phyloP scores from a whole-genome alignment of 2,329 filamentous ascomycete genomes.

The Diaporthe batatas region DNA sequence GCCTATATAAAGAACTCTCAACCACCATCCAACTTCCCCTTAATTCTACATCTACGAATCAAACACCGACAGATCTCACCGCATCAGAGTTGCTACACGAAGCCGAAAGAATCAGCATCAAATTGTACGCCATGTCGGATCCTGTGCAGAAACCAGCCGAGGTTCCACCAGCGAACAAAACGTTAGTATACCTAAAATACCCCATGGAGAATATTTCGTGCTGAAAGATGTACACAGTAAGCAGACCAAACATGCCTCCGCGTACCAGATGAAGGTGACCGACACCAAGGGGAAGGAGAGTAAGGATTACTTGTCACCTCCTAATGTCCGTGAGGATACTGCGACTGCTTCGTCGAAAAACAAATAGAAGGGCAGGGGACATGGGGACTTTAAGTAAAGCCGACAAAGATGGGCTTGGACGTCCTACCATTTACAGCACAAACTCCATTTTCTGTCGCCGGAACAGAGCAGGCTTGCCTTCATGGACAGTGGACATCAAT shows the following conservation, averaged over 20 bases:
- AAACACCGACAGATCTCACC: neutral
- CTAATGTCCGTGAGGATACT: too few species aligned
- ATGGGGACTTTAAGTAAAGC: neutral
- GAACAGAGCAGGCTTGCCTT: neutral
- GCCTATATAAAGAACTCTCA: neutral
- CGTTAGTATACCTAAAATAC: neutral
- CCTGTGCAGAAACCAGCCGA: neutral
- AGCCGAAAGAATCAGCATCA: neutral
- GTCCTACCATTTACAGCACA: neutral
- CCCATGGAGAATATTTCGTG: neutral
- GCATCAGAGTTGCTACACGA: too few species aligned
- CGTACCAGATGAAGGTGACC: neutral
- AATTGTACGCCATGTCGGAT: neutral
- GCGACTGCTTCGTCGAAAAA: too few species aligned
- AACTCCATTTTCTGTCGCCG: neutral
- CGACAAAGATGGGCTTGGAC: neutral
- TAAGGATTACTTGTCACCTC: too few species aligned
- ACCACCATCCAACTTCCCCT: neutral
- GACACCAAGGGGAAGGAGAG: neutral
- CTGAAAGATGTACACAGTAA: neutral
- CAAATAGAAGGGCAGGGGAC: neutral
- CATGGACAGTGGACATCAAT: too few species aligned
- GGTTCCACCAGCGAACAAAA: neutral
- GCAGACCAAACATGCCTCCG: too few species aligned
- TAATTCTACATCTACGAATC: fast-evolving